Evolutionary conservation across 208 protist species (phyloP).

Genomic region (Trypanosoma avium): DNA sequence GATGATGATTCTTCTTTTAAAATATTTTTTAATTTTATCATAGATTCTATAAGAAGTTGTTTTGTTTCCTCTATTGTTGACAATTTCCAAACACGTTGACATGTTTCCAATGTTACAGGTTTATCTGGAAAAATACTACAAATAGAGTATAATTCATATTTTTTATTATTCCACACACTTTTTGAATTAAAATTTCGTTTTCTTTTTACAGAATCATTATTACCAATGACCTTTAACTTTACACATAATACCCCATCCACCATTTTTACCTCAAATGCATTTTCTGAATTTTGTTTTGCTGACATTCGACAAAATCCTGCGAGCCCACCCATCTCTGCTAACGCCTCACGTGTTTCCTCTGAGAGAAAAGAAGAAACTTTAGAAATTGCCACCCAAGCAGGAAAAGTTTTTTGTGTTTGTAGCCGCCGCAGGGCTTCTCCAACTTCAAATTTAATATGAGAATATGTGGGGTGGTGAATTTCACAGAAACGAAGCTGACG

Average conservation of each 20-base stretch:
- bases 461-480: neutral
- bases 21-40: conserved; percentile 6
- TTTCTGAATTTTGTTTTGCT: neutral
- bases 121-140: conserved; percentile 14
- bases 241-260: conserved; percentile 27
- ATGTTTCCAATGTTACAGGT: conserved; percentile 12
- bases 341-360: conserved; percentile 19
- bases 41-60: neutral
- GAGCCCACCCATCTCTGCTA: conserved; percentile 19
- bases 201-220: neutral
- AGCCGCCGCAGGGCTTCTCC: neutral
- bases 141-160: neutral
- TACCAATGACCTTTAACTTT: neutral
- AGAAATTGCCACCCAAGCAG: conserved; percentile 22
- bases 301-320: conserved; percentile 9
- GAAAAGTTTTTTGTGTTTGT: neutral
- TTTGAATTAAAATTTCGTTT: neutral
- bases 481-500: too few relatives aligned
- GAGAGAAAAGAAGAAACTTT: conserved; percentile 18
- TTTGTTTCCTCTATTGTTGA: neutral
- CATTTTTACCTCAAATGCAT: conserved; percentile 14
- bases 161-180: neutral
- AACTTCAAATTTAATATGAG: conserved; percentile 4
- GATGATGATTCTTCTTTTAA: neutral
- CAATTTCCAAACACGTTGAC: conserved; percentile 24